Percentiles rank a stretch among this genome's conserved stretches.
Conservation (phyloP, 495 filamentous ascomycete genomes). For the Cudoniella acicularis region DNA sequence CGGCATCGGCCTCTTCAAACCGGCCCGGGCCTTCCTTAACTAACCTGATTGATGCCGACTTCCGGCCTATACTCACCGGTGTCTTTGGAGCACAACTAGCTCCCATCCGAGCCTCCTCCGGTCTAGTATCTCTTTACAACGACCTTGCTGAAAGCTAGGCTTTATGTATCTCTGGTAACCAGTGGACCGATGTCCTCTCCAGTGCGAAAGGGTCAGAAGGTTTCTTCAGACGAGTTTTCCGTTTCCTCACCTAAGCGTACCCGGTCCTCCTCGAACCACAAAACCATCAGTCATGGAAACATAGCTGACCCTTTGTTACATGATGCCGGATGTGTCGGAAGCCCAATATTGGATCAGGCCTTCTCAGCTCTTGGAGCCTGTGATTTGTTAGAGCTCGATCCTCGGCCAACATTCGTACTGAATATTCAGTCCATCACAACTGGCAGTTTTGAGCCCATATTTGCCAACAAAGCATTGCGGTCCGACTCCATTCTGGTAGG, state of each 20-base stretch:
- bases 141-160: too few species aligned
- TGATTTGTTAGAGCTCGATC: constrained; percentile 35
- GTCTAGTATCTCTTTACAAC: too few species aligned
- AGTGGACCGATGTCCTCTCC: constrained; percentile 7
- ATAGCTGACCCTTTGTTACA: too few species aligned
- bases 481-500: constrained; percentile 2
- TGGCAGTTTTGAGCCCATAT: constrained; percentile 9
- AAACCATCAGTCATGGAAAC: too few species aligned
- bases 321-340: too few species aligned
- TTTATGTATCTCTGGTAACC: not conserved
- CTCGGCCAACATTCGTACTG: constrained; percentile 38
- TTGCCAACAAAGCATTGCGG: constrained; percentile 6
- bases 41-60: too few species aligned
- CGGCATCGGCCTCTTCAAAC: too few species aligned
- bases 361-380: not conserved
- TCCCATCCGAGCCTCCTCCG: too few species aligned
- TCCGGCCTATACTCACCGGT: too few species aligned
- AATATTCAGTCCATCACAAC: constrained; percentile 10
- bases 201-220: not conserved
- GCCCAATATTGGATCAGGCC: not conserved
- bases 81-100: too few species aligned
- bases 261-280: constrained; percentile 29
- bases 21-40: too few species aligned
- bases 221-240: not conserved
- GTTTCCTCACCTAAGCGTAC: not conserved